Evolutionary conservation across 192 early-diverging fungal genomes (phyloP).

Genomic region (Podila epigama): DNA sequence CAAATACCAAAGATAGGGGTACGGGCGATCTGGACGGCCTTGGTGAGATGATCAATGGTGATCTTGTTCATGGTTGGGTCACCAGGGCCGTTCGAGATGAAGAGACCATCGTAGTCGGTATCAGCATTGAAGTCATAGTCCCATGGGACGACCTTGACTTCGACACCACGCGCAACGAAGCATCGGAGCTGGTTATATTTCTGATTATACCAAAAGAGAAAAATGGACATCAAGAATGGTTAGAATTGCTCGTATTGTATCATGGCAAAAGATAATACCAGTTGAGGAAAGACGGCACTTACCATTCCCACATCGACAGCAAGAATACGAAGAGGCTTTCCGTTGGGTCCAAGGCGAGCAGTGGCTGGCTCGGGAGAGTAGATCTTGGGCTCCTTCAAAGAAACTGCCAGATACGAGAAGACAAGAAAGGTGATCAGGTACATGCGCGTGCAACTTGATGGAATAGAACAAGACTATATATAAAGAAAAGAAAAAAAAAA

Average conservation of each 20-base stretch:
- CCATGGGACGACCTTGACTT: constrained; percentile 95
- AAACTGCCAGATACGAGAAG: constrained; percentile 59
- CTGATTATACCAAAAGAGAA: no score
- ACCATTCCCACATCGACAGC: constrained; percentile 97
- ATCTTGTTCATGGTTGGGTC: constrained; percentile 85
- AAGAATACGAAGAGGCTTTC: constrained; percentile 83
- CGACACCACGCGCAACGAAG: constrained; percentile 94
- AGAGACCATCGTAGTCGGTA: constrained; percentile 86
- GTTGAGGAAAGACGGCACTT: no score
- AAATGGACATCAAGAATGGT: no score
- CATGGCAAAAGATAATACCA: no score
- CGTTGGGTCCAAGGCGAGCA: constrained; percentile 60
- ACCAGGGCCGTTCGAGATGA: constrained; percentile 96
- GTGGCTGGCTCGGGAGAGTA: constrained; percentile 75
- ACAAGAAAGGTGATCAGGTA: neutral
- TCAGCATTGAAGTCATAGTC: constrained; percentile 91
- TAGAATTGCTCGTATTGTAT: no score
- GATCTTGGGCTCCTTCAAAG: constrained; percentile 78
- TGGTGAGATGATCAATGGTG: constrained; percentile 80
- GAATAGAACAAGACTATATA: neutral
- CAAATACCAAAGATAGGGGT: constrained; percentile 99
- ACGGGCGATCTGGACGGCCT: constrained; percentile 69
- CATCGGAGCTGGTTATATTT: constrained; percentile 99
- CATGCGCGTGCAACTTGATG: neutral
- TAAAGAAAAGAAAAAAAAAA: neutral